Evolutionary conservation across 2,329 filamentous ascomycete genomes (phyloP).

Genomic region (Fusarium burgessii): DNA sequence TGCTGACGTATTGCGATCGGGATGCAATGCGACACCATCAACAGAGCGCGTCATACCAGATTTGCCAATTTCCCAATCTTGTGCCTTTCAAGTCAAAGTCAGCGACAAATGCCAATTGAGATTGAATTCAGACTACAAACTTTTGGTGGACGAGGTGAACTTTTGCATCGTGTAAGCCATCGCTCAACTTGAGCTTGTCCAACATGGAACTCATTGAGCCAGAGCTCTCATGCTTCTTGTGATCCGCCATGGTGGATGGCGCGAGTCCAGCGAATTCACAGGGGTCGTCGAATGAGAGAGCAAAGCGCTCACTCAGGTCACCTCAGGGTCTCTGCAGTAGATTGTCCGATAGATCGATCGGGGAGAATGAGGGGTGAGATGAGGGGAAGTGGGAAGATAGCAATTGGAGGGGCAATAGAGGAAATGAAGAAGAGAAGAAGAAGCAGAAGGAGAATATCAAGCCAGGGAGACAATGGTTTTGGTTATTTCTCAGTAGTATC

Average conservation of each 20-base stretch:
- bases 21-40: not conserved
- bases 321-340: constrained; percentile 10
- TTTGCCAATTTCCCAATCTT: constrained; percentile 74
- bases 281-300: constrained; percentile 11
- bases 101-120: constrained; percentile 20
- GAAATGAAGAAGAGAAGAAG: not conserved
- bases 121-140: constrained; percentile 49
- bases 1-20: not conserved
- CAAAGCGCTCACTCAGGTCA: constrained; percentile 5
- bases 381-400: constrained; percentile 7
- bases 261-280: constrained; percentile 10
- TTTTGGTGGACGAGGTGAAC: constrained; percentile 69
- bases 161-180: constrained; percentile 70
- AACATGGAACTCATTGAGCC: constrained; percentile 48
- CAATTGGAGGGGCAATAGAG: constrained; percentile 21
- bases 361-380: constrained; percentile 11
- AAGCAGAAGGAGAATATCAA: constrained; percentile 2
- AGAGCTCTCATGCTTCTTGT: constrained; percentile 32
- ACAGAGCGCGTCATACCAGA: constrained; percentile 58
- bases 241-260: constrained; percentile 49
- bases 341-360: constrained; percentile 1
- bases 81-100: constrained; percentile 51
- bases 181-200: constrained; percentile 61
- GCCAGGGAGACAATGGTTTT: constrained; percentile 22
- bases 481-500: not conserved